Evolutionary conservation across 371 early-diverging fungal genomes (phyloP).

Genomic region (Umbelopsis sp.): DNA sequence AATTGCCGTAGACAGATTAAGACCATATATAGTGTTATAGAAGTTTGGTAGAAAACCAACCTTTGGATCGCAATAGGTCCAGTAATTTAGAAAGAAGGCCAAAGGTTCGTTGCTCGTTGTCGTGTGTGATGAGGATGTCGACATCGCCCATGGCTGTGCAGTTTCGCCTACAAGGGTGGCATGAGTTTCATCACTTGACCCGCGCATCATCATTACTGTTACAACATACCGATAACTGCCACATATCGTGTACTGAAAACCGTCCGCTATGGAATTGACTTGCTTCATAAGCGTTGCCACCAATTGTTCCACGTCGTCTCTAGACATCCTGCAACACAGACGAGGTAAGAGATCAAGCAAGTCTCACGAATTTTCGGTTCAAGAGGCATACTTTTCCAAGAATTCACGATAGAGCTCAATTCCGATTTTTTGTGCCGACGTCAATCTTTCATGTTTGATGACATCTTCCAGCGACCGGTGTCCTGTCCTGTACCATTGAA

Average conservation of each 20-base stretch:
- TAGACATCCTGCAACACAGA: slow-evolving; percentile 20
- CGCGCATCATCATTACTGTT: too few relatives aligned
- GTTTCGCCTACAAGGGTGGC: slow-evolving; percentile 20
- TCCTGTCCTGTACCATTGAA: slow-evolving; percentile 25
- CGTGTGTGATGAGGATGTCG: slow-evolving; percentile 29
- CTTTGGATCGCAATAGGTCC: slow-evolving; percentile 18
- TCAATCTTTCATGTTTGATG: slow-evolving; percentile 21
- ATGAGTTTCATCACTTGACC: too few relatives aligned
- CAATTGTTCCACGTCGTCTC: slow-evolving; percentile 25
- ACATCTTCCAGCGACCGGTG: slow-evolving; percentile 25
- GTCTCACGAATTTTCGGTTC: not conserved
- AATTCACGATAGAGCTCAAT: slow-evolving; percentile 30
- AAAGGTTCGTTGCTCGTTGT: slow-evolving; percentile 9
- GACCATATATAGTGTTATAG: not conserved
- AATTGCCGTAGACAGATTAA: not conserved
- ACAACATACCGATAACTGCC: slow-evolving; percentile 27
- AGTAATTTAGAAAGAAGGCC: slow-evolving; percentile 18
- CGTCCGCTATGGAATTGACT: slow-evolving; percentile 17
- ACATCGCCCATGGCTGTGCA: slow-evolving; percentile 25
- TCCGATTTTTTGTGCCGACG: slow-evolving; percentile 25
- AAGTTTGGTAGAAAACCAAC: not conserved
- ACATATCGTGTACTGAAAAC: slow-evolving; percentile 23
- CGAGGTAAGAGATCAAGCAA: not conserved
- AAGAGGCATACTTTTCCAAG: slow-evolving; percentile 22
- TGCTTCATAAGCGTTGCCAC: not conserved